phyloP scores from a whole-genome alignment of 2,329 filamentous ascomycete genomes.

The Lanzia echinophila region DNA sequence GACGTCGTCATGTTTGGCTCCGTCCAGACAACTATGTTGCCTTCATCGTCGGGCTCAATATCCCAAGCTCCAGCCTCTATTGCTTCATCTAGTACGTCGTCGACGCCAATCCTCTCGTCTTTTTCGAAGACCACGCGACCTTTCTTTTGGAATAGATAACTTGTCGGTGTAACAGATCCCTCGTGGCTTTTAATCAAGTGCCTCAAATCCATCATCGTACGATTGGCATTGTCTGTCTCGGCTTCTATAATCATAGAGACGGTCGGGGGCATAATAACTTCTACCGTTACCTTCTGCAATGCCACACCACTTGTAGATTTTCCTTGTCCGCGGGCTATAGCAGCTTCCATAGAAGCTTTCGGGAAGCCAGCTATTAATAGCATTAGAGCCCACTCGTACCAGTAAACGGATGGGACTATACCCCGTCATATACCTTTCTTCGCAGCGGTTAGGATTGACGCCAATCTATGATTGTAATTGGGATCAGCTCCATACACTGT shows the following conservation, averaged over 20 bases:
- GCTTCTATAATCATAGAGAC: constrained; percentile 78
- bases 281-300: constrained; percentile 72
- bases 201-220: constrained; percentile 68
- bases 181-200: constrained; percentile 63
- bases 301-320: constrained; percentile 65
- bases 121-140: constrained; percentile 67
- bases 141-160: constrained; percentile 78
- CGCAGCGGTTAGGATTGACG: constrained; percentile 63
- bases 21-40: constrained; percentile 63
- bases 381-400: constrained; percentile 19
- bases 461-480: constrained; percentile 68
- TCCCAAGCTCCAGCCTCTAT: constrained; percentile 80
- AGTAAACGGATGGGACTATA: constrained; percentile 18
- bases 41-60: constrained; percentile 60
- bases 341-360: constrained; percentile 75
- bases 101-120: constrained; percentile 44
- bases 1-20: constrained; percentile 58
- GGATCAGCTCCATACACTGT: constrained; percentile 70
- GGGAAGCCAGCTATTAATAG: constrained; percentile 59
- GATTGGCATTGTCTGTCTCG: constrained; percentile 74
- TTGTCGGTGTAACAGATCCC: constrained; percentile 65
- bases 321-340: constrained; percentile 84
- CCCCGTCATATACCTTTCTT: constrained; percentile 57
- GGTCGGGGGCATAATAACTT: constrained; percentile 66
- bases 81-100: constrained; percentile 72